These are phyloP conservation scores for Irpex lacteus DNA, from an alignment of 1,284 basidiomycete species.

Conservation along the genomic window DNA sequence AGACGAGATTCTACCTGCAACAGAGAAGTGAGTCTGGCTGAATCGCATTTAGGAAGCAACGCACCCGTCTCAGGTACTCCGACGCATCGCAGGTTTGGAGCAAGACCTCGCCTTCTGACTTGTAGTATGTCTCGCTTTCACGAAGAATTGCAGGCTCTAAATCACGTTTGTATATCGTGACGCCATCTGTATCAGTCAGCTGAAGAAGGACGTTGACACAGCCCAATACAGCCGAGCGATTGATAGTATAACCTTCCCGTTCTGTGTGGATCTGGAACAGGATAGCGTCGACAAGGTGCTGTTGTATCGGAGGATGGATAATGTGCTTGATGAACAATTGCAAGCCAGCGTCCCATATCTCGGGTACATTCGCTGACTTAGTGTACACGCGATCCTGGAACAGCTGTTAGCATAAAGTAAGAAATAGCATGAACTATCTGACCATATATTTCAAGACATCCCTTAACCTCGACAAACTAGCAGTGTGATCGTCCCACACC, in stretches of 20 bases:
- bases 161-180: constrained; percentile 80
- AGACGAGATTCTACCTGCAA: constrained; percentile 81
- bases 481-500: constrained; percentile 94
- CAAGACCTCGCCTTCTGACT: constrained; percentile 69
- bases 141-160: constrained; percentile 83
- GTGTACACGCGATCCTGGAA: constrained; percentile 88
- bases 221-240: constrained; percentile 87
- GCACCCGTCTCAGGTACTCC: constrained; percentile 79
- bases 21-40: constrained; percentile 10
- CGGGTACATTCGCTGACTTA: constrained; percentile 66
- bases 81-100: constrained; percentile 78
- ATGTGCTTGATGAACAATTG: constrained; percentile 86
- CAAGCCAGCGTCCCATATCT: constrained; percentile 83
- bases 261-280: constrained; percentile 89
- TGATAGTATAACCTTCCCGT: constrained; percentile 89
- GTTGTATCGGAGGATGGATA: constrained; percentile 80
- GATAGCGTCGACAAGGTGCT: constrained; percentile 80
- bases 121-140: constrained; percentile 83
- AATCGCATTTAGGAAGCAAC: constrained; percentile 23
- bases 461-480: constrained; percentile 86
- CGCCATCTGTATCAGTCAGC: constrained; percentile 52
- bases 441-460: constrained; percentile 98
- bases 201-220: constrained; percentile 86
- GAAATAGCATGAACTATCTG: constrained; percentile 23
- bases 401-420: constrained; percentile 9